phyloP scores from a whole-genome alignment of 345 rosid species.

The Dimocarpus longan region DNA sequence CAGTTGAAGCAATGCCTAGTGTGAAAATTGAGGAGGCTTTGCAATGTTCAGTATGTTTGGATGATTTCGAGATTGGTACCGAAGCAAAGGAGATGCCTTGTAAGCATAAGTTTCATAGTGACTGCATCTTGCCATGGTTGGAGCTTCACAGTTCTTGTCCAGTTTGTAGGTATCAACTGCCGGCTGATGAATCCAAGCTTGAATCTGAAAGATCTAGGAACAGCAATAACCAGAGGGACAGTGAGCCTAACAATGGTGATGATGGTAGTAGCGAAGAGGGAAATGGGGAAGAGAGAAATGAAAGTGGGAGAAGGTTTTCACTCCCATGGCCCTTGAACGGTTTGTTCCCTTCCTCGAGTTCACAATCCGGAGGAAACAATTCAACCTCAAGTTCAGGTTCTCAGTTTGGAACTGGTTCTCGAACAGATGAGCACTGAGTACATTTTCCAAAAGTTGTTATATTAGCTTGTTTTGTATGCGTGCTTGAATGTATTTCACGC shows the following conservation, averaged over 20 bases:
- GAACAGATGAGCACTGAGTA: slow-evolving; percentile 43
- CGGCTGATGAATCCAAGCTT: slow-evolving; percentile 67
- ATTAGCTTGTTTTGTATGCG: slow-evolving; percentile 15
- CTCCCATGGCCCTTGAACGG: slow-evolving; percentile 85
- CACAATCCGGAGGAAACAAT: slow-evolving; percentile 51
- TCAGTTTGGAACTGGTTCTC: slow-evolving; percentile 38
- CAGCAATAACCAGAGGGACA: slow-evolving; percentile 30
- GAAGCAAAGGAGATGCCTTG: slow-evolving; percentile 91
- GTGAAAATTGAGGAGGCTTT: slow-evolving; percentile 51
- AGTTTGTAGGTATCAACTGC: slow-evolving; percentile 76
- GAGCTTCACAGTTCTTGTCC: slow-evolving; percentile 96
- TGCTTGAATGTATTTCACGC: slow-evolving; percentile 20
- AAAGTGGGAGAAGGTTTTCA: slow-evolving; percentile 68
- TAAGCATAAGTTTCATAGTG: slow-evolving; percentile 76
- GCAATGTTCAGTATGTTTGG: slow-evolving; percentile 86
- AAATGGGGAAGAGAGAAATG: slow-evolving; percentile 53
- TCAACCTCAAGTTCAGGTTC: slow-evolving; percentile 38
- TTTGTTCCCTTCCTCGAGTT: slow-evolving; percentile 62
- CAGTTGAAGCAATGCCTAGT: slow-evolving; percentile 56
- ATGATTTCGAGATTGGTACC: slow-evolving; percentile 66
- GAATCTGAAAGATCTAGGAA: slow-evolving; percentile 46
- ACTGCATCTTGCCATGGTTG: slow-evolving; percentile 85
- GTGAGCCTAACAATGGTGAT: slow-evolving; percentile 20
- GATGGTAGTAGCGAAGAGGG: slow-evolving; percentile 38
- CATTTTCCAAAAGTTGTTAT: slow-evolving; percentile 2